Evolutionary conservation across 2,329 filamentous ascomycete genomes (phyloP).

Genomic region (Penicillium sp.): DNA sequence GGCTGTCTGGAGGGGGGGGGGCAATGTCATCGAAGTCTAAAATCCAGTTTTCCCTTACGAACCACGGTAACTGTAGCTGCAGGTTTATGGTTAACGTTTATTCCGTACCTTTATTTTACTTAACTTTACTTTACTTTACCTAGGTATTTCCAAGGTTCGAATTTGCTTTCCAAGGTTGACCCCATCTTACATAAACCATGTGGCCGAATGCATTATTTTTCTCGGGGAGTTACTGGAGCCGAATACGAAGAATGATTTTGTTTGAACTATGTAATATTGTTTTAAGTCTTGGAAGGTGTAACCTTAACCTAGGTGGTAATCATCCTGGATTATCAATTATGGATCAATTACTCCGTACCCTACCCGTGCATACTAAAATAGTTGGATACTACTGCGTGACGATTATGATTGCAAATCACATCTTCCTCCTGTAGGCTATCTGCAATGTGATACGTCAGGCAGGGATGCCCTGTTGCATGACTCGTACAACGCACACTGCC

Average conservation of each 20-base stretch:
- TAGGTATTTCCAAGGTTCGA: constrained; percentile 3
- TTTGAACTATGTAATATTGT: not conserved
- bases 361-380: not conserved
- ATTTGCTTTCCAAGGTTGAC: not conserved
- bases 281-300: not conserved
- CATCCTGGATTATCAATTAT: not conserved
- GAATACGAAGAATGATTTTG: constrained; percentile 17
- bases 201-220: constrained; percentile 19
- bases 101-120: constrained; percentile 6
- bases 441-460: constrained; percentile 21
- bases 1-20: not conserved
- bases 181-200: constrained; percentile 20
- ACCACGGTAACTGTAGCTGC: constrained; percentile 14
- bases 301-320: not conserved
- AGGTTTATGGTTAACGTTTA: constrained; percentile 7
- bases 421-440: not conserved
- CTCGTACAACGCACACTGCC: constrained; percentile 29
- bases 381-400: not conserved
- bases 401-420: not conserved
- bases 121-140: not conserved
- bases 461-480: constrained; percentile 21
- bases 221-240: constrained; percentile 17
- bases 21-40: constrained; percentile 23
- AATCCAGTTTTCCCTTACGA: constrained; percentile 10
- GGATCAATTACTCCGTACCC: not conserved